phyloP scores from a whole-genome alignment of 208 protist species.

The Crithidia bombi region DNA sequence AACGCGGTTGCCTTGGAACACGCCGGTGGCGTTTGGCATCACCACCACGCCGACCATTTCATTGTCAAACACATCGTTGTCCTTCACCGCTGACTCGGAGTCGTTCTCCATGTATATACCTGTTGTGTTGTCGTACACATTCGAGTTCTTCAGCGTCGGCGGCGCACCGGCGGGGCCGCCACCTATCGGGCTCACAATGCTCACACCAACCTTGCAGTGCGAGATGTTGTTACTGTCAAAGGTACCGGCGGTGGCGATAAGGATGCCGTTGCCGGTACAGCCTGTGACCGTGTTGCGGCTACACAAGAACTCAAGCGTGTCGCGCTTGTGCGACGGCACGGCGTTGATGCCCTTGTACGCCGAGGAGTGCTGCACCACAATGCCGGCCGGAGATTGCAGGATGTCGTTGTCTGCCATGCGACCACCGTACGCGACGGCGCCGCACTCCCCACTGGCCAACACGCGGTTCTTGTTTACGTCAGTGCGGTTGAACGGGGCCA shows the following conservation, averaged over 20 bases:
- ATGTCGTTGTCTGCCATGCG: slow-evolving; percentile 74
- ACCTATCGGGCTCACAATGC: slow-evolving; percentile 36
- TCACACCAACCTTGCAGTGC: slow-evolving; percentile 69
- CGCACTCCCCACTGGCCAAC: slow-evolving; percentile 53
- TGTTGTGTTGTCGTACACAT: slow-evolving; percentile 67
- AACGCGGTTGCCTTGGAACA: slow-evolving; percentile 75
- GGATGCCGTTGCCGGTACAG: slow-evolving; percentile 61
- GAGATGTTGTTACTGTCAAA: slow-evolving; percentile 71
- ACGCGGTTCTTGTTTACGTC: slow-evolving; percentile 66
- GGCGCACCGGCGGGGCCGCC: slow-evolving; percentile 15
- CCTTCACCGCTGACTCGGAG: slow-evolving; percentile 38
- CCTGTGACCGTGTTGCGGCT: slow-evolving; percentile 62
- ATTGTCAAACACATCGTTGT: slow-evolving; percentile 91
- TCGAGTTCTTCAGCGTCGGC: slow-evolving; percentile 50
- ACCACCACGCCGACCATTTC: slow-evolving; percentile 51
- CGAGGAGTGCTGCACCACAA: slow-evolving; percentile 54
- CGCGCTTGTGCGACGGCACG: slow-evolving; percentile 48
- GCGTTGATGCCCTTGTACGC: slow-evolving; percentile 68
- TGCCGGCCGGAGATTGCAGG: slow-evolving; percentile 44
- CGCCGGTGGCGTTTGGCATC: slow-evolving; percentile 42
- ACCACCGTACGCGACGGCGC: slow-evolving; percentile 63
- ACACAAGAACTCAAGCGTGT: slow-evolving; percentile 43
- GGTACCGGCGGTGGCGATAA: slow-evolving; percentile 52
- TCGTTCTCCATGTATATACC: slow-evolving; percentile 61
- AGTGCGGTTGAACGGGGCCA: slow-evolving; percentile 62